Evolutionary conservation across 1,284 basidiomycete genomes (phyloP).

Genomic region (Inonotus hispidus): DNA sequence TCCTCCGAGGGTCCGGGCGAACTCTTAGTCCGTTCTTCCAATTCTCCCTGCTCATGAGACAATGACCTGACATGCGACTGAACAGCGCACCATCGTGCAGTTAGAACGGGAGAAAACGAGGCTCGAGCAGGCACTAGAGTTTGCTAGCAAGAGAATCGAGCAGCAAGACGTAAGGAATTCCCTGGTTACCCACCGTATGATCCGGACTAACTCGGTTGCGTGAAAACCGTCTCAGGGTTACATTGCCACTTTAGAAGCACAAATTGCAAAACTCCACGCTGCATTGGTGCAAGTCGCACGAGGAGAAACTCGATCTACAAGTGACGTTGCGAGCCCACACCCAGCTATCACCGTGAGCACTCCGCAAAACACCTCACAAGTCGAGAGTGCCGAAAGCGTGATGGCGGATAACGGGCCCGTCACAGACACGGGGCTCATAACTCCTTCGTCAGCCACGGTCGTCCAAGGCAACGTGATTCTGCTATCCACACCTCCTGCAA

Average conservation of each 20-base stretch:
- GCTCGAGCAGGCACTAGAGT: not conserved
- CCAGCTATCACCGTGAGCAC: not conserved
- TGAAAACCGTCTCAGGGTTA: not conserved
- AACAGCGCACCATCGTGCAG: not conserved
- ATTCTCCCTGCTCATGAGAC: not conserved
- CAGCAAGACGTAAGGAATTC: slow-evolving; percentile 1
- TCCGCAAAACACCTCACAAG: not conserved
- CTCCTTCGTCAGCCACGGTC: not conserved
- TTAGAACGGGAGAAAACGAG: slow-evolving; percentile 6
- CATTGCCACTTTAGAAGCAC: not conserved
- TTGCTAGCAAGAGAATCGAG: not conserved
- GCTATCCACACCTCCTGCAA: slow-evolving; percentile 2
- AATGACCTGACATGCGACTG: not conserved
- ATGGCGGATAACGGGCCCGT: not conserved
- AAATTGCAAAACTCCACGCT: not conserved
- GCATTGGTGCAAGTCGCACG: not conserved
- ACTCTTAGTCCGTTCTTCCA: not conserved
- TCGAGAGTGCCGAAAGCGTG: not conserved
- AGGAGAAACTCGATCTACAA: not conserved
- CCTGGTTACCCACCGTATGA: not conserved
- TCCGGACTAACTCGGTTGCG: not conserved
- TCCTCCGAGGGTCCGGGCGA: not conserved
- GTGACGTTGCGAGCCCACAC: not conserved
- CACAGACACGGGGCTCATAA: not conserved
- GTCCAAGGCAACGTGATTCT: not conserved